A percentile compares a stretch with the other conserved stretches of the same genome.
Evolutionary conservation across 2,329 filamentous ascomycete species (phyloP).

Genomic region (Colletotrichum theobromicola): DNA sequence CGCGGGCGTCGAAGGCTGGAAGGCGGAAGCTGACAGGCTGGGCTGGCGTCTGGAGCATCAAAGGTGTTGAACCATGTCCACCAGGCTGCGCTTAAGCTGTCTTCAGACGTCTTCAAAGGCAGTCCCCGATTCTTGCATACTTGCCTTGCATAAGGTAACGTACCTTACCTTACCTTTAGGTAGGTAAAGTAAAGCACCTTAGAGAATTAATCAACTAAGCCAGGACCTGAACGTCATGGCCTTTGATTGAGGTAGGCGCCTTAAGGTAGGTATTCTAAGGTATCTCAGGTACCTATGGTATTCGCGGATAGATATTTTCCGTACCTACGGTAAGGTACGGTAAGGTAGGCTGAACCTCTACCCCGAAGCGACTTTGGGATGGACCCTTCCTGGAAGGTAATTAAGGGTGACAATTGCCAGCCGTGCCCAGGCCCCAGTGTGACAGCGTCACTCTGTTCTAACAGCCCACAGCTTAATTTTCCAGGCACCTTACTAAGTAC

Average conservation of each 20-base stretch:
- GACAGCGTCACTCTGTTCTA: neutral
- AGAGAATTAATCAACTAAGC: too few species aligned
- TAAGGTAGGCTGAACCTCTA: neutral
- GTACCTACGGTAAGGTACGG: neutral
- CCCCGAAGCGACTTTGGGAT: neutral
- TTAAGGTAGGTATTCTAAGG: too few species aligned
- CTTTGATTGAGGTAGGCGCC: too few species aligned
- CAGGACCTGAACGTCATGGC: neutral
- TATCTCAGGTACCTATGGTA: neutral
- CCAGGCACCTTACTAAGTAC: neutral
- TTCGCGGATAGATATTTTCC: neutral
- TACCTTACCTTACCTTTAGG: neutral
- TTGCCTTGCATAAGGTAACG: too few species aligned
- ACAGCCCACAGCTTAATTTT: neutral
- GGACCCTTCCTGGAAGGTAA: neutral
- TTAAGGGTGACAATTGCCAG: neutral
- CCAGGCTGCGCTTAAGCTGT: neutral
- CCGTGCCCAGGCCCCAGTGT: neutral
- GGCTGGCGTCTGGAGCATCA: neutral
- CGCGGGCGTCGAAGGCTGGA: constrained; percentile 2
- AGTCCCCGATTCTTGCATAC: neutral
- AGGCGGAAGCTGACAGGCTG: constrained; percentile 13
- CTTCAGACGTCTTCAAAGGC: neutral
- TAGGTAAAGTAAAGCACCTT: neutral
- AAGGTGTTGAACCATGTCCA: neutral